A percentile compares a stretch with the other conserved stretches of the same genome.
Conservation (phyloP, 2,329 filamentous ascomycete genomes). For the Incumbomyces lentus region DNA sequence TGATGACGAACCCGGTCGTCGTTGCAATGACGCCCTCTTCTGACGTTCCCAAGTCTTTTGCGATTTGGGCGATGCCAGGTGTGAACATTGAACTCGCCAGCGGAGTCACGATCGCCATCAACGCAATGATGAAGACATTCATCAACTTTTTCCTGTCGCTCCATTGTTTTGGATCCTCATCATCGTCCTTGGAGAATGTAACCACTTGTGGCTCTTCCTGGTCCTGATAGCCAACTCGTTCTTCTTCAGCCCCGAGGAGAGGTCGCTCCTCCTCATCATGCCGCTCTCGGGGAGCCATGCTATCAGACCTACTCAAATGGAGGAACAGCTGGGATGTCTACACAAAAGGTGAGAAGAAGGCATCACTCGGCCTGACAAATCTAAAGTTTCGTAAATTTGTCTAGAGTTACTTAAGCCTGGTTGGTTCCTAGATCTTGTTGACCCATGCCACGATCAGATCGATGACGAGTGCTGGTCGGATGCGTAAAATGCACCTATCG, state of each 20-base stretch:
- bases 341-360: too few species aligned
- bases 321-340: too few species aligned
- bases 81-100: conserved; percentile 40
- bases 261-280: conserved; percentile 5
- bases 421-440: too few species aligned
- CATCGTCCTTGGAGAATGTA: conserved; percentile 29
- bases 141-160: conserved; percentile 33
- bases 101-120: conserved; percentile 32
- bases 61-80: conserved; percentile 41
- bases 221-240: neutral
- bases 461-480: too few species aligned
- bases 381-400: too few species aligned
- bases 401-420: too few species aligned
- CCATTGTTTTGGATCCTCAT: conserved; percentile 40
- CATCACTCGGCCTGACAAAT: too few species aligned
- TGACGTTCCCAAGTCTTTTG: conserved; percentile 34
- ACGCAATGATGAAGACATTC: conserved; percentile 41
- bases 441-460: too few species aligned
- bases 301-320: too few species aligned
- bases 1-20: conserved; percentile 42
- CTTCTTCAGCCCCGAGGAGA: neutral
- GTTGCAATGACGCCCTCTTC: conserved; percentile 37
- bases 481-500: too few species aligned
- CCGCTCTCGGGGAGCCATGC: neutral
- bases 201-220: conserved; percentile 9